Evolutionary conservation across 2,329 filamentous ascomycete genomes (phyloP), one percentile per base, ranked within the genome.

Genomic region (Lojkania enalia): DNA sequence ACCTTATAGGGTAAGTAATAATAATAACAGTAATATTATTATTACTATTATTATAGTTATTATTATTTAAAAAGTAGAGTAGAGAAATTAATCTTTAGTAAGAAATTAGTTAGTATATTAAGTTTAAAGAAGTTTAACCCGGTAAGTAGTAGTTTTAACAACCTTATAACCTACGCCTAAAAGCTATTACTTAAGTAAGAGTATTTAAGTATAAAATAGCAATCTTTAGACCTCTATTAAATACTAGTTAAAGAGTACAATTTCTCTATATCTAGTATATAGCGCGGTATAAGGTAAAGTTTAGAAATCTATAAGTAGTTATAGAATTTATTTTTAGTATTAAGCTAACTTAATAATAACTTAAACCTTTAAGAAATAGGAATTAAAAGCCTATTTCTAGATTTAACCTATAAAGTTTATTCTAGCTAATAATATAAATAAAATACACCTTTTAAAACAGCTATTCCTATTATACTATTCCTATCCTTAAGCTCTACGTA

Each of bases 361-460:
- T n/a, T n/a, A n/a, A 33, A 39, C 20, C 27, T 45, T 45, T 20
- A 15, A 45, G 42, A 20, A 45, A 45, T 23, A 45, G 14, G 35
- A 45, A 45, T 39, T 20, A 3, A 45, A 39, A 20, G 35, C 35
- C 25, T 45, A 19, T 45, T 45, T 45, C 42, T 45, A 45, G 39
- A 39, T 45, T 45, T 32, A 45, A 45, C 35, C 35, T 45, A 33
- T 23, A 45, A 39, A 33, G 25, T 39, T 39, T 19, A 45, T 45
- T 45, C 42, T 19, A 45, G 42, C 20, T 33, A 27, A 45, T 14
- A 19, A 45, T 44, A 44, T 45, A 35, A 39, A 45, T 20, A 14
- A 45, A 45, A 45, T 20, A 18, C 5, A 45, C 23, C 27, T 31
- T 45, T 45, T 33, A 45, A 45, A 45, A 12, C 42, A 39, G 19